A percentile compares a stretch with the other conserved stretches of the same genome.
Conservation (phyloP, 805 yeast species). For the Wickerhamiella spandovensis region DNA sequence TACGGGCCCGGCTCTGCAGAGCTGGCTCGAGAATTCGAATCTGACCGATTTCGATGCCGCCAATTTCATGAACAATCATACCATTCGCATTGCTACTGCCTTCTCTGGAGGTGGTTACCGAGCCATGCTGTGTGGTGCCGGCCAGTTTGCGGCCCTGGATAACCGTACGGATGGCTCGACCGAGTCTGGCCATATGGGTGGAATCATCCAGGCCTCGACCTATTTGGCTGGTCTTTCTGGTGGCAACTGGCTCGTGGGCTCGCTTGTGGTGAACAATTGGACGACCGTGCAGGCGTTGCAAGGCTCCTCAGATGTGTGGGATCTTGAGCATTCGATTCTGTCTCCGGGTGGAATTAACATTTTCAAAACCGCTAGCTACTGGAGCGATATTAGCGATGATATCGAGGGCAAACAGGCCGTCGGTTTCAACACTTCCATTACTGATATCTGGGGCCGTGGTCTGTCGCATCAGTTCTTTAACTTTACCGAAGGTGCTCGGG, state of each 20-base stretch:
- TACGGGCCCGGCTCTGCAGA: slow-evolving; percentile 28
- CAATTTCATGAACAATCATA: slow-evolving; percentile 12
- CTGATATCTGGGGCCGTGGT: slow-evolving; percentile 76
- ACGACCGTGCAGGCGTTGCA: slow-evolving; percentile 51
- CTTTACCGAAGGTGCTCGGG: slow-evolving; percentile 48
- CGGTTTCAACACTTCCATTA: slow-evolving; percentile 53
- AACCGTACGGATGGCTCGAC: slow-evolving; percentile 47
- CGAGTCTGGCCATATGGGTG: slow-evolving; percentile 47
- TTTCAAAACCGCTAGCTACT: slow-evolving; percentile 37
- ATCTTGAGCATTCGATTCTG: slow-evolving; percentile 46
- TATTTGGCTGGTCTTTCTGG: slow-evolving; percentile 74
- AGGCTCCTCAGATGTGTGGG: slow-evolving; percentile 44
- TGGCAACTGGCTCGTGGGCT: slow-evolving; percentile 69
- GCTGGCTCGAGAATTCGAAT: slow-evolving; percentile 34
- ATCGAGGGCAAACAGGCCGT: slow-evolving; percentile 44
- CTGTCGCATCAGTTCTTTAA: slow-evolving; percentile 62
- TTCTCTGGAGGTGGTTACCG: slow-evolving; percentile 84
- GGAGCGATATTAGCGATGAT: slow-evolving; percentile 33
- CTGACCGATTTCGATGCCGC: slow-evolving; percentile 37
- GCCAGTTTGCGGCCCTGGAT: slow-evolving; percentile 67
- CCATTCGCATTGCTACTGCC: slow-evolving; percentile 42
- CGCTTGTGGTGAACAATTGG: slow-evolving; percentile 59
- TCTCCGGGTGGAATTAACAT: slow-evolving; percentile 51
- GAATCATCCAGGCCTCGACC: slow-evolving; percentile 54
- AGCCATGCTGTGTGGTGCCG: slow-evolving; percentile 80